A percentile compares a stretch with the other conserved stretches of the same genome.
Conservation (phyloP, 768 basidiomycete genomes). For the Stropharia rugosoannulata region DNA sequence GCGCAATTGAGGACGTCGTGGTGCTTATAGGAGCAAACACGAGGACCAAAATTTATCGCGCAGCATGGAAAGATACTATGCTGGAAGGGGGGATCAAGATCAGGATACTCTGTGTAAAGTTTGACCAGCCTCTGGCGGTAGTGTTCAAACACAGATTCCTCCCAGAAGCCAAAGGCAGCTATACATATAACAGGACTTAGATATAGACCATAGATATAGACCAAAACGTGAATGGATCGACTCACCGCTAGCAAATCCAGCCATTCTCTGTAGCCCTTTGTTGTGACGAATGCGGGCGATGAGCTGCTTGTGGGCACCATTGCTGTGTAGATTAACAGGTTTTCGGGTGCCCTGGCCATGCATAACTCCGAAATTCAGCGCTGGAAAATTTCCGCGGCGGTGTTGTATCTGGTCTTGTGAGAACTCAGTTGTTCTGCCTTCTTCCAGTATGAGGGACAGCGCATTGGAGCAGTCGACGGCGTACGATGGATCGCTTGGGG, state of each 20-base stretch:
- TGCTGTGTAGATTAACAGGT: background rate
- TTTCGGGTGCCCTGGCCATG: background rate
- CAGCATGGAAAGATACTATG: background rate
- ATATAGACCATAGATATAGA: background rate
- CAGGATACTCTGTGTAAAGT: background rate
- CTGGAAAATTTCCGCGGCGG: background rate
- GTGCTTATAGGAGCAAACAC: background rate
- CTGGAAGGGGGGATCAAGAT: background rate
- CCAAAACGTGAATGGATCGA: background rate
- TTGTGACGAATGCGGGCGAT: background rate
- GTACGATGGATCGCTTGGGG: too few species aligned
- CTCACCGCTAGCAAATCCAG: background rate
- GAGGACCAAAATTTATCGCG: background rate
- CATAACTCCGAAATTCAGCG: background rate
- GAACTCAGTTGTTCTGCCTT: too few species aligned
- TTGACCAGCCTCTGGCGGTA: background rate
- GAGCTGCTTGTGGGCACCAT: background rate
- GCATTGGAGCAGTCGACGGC: too few species aligned
- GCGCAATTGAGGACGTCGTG: conserved; percentile 4
- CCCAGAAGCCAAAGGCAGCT: background rate
- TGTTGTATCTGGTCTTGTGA: background rate
- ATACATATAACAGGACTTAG: background rate
- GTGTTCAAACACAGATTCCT: background rate
- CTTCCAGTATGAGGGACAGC: too few species aligned
- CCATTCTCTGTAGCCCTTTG: background rate